Percentiles rank a stretch among this genome's conserved stretches.
phyloP scores from a whole-genome alignment of 2,329 filamentous ascomycete genomes.

The Mycosphaerella arachidis region DNA sequence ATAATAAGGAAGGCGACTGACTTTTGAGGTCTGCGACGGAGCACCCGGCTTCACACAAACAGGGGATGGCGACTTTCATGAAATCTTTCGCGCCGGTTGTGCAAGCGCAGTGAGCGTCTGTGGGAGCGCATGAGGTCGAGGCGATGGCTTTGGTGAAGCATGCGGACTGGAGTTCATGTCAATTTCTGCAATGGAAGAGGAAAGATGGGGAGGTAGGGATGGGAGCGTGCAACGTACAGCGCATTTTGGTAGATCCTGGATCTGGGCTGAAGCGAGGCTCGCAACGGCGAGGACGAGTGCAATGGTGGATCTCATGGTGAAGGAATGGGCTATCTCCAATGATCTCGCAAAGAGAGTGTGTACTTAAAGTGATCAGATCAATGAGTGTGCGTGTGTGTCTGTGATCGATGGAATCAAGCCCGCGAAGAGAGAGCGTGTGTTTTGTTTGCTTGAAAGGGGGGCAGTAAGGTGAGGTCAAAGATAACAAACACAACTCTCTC shows the following conservation, averaged over 20 bases:
- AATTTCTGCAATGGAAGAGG: not conserved
- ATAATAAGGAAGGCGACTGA: constrained; percentile 28
- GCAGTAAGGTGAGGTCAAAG: not conserved
- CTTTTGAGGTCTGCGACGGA: constrained; percentile 35
- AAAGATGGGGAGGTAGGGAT: not conserved
- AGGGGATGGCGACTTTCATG: constrained; percentile 37
- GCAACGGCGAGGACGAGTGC: not conserved
- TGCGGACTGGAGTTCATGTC: not conserved
- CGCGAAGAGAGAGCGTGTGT: too few species aligned
- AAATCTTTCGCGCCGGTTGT: constrained; percentile 38
- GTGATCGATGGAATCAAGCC: not conserved
- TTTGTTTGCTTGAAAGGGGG: not conserved
- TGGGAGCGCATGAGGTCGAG: constrained; percentile 44
- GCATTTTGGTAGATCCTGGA: constrained; percentile 4
- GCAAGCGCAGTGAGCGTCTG: constrained; percentile 52
- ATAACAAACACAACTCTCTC: not conserved
- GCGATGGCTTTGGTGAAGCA: constrained; percentile 48
- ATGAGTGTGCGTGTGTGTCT: not conserved
- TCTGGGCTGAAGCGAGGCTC: not conserved
- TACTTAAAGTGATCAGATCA: not conserved
- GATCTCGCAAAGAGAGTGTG: not conserved
- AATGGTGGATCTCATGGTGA: constrained; percentile 2
- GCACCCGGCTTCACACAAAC: constrained; percentile 37
- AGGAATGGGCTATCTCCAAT: not conserved
- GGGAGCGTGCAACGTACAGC: not conserved